A percentile compares a stretch with the other conserved stretches of the same genome.
Evolutionary conservation across 1,284 basidiomycete genomes (phyloP).

Genomic region (Cystobasidium sp.): DNA sequence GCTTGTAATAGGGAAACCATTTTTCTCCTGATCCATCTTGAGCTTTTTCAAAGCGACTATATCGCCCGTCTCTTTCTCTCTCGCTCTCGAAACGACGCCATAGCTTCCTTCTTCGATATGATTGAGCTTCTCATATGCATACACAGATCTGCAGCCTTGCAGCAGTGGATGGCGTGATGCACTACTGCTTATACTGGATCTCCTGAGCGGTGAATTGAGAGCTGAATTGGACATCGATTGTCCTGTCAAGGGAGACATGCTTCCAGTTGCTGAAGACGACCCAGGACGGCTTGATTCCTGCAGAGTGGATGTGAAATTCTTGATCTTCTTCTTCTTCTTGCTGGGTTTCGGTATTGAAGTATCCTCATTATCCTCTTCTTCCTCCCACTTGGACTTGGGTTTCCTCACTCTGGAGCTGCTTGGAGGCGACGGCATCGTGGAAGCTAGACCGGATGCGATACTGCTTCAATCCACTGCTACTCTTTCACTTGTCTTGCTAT

Average conservation of each 20-base stretch:
- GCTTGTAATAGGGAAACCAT: conserved; percentile 97
- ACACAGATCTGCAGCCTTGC: conserved; percentile 76
- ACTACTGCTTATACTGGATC: conserved; percentile 39
- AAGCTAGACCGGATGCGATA: too few relatives aligned
- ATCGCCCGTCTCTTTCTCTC: conserved; percentile 88
- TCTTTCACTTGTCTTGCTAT: too few relatives aligned
- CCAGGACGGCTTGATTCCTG: conserved; percentile 38
- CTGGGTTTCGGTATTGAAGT: conserved; percentile 12
- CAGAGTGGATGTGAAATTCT: conserved; percentile 40
- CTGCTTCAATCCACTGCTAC: too few relatives aligned
- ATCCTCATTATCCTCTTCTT: conserved; percentile 36
- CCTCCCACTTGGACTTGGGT: conserved; percentile 57
- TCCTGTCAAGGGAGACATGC: conserved; percentile 14
- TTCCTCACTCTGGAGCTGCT: conserved; percentile 58
- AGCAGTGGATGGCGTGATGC: conserved; percentile 46
- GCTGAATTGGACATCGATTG: conserved; percentile 21
- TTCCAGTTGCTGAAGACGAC: conserved; percentile 6
- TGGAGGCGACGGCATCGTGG: neutral
- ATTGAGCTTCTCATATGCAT: conserved; percentile 89
- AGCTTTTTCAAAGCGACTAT: conserved; percentile 97
- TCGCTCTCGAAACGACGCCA: conserved; percentile 93
- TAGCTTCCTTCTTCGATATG: conserved; percentile 97
- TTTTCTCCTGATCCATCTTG: conserved; percentile 96
- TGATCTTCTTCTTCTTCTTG: conserved; percentile 45
- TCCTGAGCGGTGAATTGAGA: conserved; percentile 22